Evolutionary conservation across 495 filamentous ascomycete species (phyloP), one percentile per base, ranked within the genome.

Genomic region (Parachaetomium inaequale): DNA sequence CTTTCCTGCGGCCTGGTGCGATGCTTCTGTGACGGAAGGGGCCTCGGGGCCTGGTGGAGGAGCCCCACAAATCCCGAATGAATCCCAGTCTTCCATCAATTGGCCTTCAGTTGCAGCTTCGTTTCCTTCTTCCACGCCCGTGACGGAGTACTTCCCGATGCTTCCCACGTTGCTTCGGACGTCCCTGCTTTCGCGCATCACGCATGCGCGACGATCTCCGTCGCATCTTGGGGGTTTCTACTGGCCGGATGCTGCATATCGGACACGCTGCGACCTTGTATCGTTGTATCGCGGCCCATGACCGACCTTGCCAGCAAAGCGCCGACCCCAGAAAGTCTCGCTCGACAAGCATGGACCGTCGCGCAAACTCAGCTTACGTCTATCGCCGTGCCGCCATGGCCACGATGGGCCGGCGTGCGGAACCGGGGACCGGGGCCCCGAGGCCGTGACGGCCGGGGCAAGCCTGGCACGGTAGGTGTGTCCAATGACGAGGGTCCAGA

Each of bases 151-250:
- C 15, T 50, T 31, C n/a, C n/a, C 40, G 7, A 21, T 3, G 11
- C 25, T 14, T 14, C 25, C 12, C 23, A n/a, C 8, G 34, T 36
- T 36, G 34, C 34, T n/a, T n/a, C n/a, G n/a, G n/a, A n/a, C n/a
- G n/a, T n/a, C n/a, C 4, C 21, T 21, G 15, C 42, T 6, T 45
- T 53, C 31, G 31, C 29, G 19, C 15, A 31, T 10, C 50, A 23
- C 31, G 26, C 19, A 53, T n/a, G 50, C 50, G 51, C 51, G 51
- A 54, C 51, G 31, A 54, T 54, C 51, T 2, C 11, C 51, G 51
- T 54, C 51, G 51, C 51, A 54, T 38, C 26, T 50, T 38, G n/a
- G n/a, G 31, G 17, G 8, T 7, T 25, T 42, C 53, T 8, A 25
- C 53, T 38, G 21, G 23, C 14, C 1, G 23, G 12, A 26, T 54